Evolutionary conservation across 1,284 basidiomycete genomes (phyloP), one percentile per base, ranked within the genome.

Genomic region (Kalmanozyma brasiliensis): DNA sequence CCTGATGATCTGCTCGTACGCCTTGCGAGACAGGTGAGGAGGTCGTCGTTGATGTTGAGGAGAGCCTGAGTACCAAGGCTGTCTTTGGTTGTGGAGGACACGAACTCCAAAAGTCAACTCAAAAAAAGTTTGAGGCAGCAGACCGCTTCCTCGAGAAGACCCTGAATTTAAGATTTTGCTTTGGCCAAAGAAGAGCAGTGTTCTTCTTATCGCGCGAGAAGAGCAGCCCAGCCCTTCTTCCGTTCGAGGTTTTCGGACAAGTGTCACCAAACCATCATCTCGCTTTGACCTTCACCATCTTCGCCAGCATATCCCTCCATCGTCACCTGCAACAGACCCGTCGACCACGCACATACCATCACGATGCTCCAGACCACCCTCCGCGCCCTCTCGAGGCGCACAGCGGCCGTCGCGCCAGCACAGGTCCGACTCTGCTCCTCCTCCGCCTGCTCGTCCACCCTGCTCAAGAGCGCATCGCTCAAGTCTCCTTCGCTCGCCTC

Each of bases 181-280:
- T 37, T 35, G 17, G 7, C 40, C 1, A 8, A 41, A 26, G 24
- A 26, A 22, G 19, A n/a, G 20, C 16, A 19, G n/a, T 35, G 20
- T 46, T 47, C 56, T 60, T 66, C 63, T 60, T 66, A 66, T 60
- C 63, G 63, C 29, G 22, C 63, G 63, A 65, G 53, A 44, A 20
- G 51, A 58, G 4, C 32, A 8, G n/a, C 7, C 13, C 34, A 29
- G 37, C 47, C 23, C 11, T 38, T 45, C 44, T 23, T 22, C 22
- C 22, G 22, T 29, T 51, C 23, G 20, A 37, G 35, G 16, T 49
- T 32, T 47, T 19, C 29, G 13, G 30, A 26, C n/a, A n/a, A n/a
- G n/a, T n/a, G n/a, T 20, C 6, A 9, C 19, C 8, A n/a, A 34
- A 48, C 49, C 46, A 53, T 26, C 55, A 58, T 55, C 51, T 44